These are phyloP conservation scores for Funneliformis caledonium DNA, from an alignment of 371 early-diverging fungal genomes.

Conservation along the genomic window DNA sequence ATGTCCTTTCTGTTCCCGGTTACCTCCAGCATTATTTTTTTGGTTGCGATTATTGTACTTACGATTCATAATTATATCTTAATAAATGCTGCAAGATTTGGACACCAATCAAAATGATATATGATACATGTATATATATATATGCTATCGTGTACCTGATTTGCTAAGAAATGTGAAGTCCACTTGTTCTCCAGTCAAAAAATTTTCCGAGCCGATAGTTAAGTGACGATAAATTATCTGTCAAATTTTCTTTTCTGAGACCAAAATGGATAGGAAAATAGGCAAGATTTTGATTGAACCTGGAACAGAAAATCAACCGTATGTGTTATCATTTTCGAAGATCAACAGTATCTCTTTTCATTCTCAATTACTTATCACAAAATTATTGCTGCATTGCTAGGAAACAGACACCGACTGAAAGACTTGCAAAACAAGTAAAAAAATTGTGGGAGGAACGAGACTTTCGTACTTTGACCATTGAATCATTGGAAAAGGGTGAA, in stretches of 20 bases:
- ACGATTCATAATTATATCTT: neutral
- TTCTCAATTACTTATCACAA: neutral
- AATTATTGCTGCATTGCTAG: neutral
- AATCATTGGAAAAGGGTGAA: conserved; percentile 7
- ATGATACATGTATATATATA: too few species aligned
- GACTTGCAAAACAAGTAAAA: conserved; percentile 20
- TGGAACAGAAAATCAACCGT: neutral
- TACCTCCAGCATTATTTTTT: neutral
- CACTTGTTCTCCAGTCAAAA: neutral
- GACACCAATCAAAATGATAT: too few species aligned
- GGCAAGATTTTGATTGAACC: neutral
- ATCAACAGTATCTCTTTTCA: neutral
- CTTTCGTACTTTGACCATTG: conserved; percentile 13
- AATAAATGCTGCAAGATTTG: neutral
- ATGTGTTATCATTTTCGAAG: neutral
- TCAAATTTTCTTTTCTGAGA: neutral
- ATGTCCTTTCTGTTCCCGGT: neutral
- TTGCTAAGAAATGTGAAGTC: too few species aligned
- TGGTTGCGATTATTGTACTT: neutral
- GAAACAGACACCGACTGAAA: conserved; percentile 26
- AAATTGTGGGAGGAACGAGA: conserved; percentile 23
- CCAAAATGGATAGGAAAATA: neutral
- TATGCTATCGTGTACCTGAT: too few species aligned
- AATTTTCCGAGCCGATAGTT: neutral
- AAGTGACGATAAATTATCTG: neutral